phyloP scores from a whole-genome alignment of 2,329 filamentous ascomycete species.

The Aspergillus bombycis region DNA sequence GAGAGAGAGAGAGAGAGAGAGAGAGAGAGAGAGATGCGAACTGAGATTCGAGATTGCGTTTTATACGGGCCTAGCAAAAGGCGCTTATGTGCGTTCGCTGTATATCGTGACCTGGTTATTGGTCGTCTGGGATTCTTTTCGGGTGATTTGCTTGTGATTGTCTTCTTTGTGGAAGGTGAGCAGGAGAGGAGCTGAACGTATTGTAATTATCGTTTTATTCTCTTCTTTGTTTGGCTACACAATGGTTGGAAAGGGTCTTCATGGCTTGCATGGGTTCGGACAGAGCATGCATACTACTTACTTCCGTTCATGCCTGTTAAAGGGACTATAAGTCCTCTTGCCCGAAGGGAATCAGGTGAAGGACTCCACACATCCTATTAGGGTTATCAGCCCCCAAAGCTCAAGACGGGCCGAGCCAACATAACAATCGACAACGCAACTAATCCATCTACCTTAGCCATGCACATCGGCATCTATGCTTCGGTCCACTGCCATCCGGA shows the following conservation, averaged over 20 bases:
- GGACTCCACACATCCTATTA: neutral
- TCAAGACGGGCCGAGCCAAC: neutral
- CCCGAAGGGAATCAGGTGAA: neutral
- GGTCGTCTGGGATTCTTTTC: neutral
- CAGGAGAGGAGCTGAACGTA: neutral
- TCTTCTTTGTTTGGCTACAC: neutral
- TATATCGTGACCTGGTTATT: neutral
- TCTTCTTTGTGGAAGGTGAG: too few species aligned
- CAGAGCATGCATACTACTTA: neutral
- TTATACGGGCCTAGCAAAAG: neutral
- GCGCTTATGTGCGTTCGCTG: neutral
- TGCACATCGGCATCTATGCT: neutral
- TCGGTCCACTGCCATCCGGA: neutral
- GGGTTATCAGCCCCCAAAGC: neutral
- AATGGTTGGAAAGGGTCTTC: neutral
- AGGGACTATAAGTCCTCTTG: neutral
- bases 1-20: too few species aligned
- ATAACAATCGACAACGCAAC: neutral
- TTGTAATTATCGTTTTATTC: neutral
- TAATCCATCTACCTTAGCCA: neutral
- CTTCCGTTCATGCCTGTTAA: neutral
- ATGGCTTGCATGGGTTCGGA: too few species aligned
- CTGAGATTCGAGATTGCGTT: neutral
- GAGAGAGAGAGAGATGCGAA: neutral
- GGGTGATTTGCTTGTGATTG: neutral